Conservation (phyloP, 2,329 filamentous ascomycete genomes). For the Basipetospora chlamydospora region DNA sequence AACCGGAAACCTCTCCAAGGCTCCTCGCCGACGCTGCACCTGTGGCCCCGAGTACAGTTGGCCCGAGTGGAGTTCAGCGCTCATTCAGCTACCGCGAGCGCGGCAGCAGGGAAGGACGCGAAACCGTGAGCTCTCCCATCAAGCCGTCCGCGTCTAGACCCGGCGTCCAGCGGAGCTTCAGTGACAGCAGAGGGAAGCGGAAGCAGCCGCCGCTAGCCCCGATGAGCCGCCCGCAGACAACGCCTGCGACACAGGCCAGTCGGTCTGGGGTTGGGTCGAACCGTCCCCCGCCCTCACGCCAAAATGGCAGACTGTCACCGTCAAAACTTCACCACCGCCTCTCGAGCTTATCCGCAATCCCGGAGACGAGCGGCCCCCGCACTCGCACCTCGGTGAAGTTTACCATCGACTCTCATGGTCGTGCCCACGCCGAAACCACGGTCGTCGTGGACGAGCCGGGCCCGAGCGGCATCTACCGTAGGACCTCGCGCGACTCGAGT, state of each 20-base stretch:
- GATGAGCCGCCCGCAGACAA: constrained; percentile 19
- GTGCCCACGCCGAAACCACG: constrained; percentile 40
- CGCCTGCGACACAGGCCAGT: constrained; percentile 1
- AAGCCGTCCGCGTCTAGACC: constrained; percentile 30
- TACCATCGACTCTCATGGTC: constrained; percentile 46
- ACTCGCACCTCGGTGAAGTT: constrained; percentile 45
- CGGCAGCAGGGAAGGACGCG: constrained; percentile 25
- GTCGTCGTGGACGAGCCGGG: constrained; percentile 22
- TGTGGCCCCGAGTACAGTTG: constrained; percentile 2
- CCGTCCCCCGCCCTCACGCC: constrained; percentile 12
- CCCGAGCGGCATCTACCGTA: constrained; percentile 10
- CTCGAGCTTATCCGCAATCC: constrained; percentile 41
- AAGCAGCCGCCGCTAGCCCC: constrained; percentile 33
- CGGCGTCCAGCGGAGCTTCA: constrained; percentile 38
- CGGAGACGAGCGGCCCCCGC: constrained; percentile 31
- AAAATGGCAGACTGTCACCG: constrained; percentile 35
- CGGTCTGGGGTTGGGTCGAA: constrained; percentile 4
- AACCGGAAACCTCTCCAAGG: not conserved
- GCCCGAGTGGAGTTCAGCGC: constrained; percentile 24
- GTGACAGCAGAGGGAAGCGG: constrained; percentile 36
- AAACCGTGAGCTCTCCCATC: constrained; percentile 32
- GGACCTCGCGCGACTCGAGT: constrained; percentile 9
- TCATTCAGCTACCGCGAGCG: constrained; percentile 28
- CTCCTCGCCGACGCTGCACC: constrained; percentile 5
- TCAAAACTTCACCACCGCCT: constrained; percentile 35